Percentiles rank a stretch among this genome's conserved stretches.
These are phyloP conservation scores for Phlegmacium glaucopus DNA, from an alignment of 768 basidiomycete genomes.

Conservation along the genomic window DNA sequence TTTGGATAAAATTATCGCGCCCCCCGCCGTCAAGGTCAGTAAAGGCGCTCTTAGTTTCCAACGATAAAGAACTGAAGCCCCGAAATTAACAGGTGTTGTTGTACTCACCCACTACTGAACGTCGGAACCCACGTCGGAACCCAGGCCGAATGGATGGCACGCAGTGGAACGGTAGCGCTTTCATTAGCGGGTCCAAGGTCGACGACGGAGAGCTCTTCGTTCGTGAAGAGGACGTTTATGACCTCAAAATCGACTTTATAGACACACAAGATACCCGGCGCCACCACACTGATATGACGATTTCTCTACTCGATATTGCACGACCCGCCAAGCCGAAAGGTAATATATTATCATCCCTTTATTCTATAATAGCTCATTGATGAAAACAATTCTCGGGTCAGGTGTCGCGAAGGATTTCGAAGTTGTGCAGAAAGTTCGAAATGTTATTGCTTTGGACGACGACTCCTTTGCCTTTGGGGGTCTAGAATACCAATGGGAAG, in stretches of 20 bases:
- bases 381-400: slow-evolving; percentile 6
- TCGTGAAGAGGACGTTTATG: slow-evolving; percentile 16
- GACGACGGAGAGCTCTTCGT: slow-evolving; percentile 18
- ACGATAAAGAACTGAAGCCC: not conserved
- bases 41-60: not conserved
- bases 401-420: slow-evolving; percentile 26
- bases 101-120: not conserved
- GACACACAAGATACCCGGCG: slow-evolving; percentile 1
- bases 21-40: no score
- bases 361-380: no score
- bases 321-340: slow-evolving; percentile 30
- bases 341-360: not conserved
- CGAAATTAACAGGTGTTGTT: no score
- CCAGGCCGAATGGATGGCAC: slow-evolving; percentile 20
- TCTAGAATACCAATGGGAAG: slow-evolving; percentile 15
- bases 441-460: slow-evolving; percentile 19
- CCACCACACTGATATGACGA: slow-evolving; percentile 9
- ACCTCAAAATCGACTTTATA: slow-evolving; percentile 14
- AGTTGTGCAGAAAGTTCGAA: slow-evolving; percentile 13
- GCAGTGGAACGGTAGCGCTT: slow-evolving; percentile 20
- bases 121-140: no score
- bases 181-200: slow-evolving; percentile 20
- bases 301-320: slow-evolving; percentile 29
- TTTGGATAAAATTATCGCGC: no score
- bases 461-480: slow-evolving; percentile 13